Conservation (phyloP, 2,329 filamentous ascomycete species). For the Grosmannia penicillata region DNA sequence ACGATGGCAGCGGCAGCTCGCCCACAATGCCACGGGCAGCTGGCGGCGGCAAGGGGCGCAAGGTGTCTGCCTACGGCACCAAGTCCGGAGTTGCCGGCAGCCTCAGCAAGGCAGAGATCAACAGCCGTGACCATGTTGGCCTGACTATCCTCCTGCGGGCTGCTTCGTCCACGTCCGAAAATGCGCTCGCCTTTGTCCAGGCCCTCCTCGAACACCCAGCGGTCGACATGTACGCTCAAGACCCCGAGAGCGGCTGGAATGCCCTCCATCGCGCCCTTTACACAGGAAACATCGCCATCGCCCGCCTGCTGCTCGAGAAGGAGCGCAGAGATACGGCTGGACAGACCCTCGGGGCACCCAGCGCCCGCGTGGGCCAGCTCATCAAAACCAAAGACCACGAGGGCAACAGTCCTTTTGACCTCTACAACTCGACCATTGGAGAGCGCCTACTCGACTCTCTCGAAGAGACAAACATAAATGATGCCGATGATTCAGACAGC, state of each 20-base stretch:
- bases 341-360: slow-evolving; percentile 41
- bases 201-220: slow-evolving; percentile 69
- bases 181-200: slow-evolving; percentile 59
- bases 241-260: slow-evolving; percentile 91
- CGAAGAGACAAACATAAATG: neutral
- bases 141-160: slow-evolving; percentile 75
- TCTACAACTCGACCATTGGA: slow-evolving; percentile 79
- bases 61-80: slow-evolving; percentile 30
- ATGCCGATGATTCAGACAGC: slow-evolving; percentile 2
- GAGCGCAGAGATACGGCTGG: slow-evolving; percentile 52
- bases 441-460: slow-evolving; percentile 46
- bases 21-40: slow-evolving; percentile 12
- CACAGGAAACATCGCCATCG: slow-evolving; percentile 75
- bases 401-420: slow-evolving; percentile 84
- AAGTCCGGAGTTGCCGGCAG: slow-evolving; percentile 26
- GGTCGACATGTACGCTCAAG: slow-evolving; percentile 75
- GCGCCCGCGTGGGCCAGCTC: slow-evolving; percentile 53
- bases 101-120: slow-evolving; percentile 53
- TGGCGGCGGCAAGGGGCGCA: slow-evolving; percentile 30
- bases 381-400: slow-evolving; percentile 95
- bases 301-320: slow-evolving; percentile 64
- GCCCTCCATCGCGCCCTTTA: slow-evolving; percentile 84
- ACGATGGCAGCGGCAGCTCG: slow-evolving; percentile 15
- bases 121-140: slow-evolving; percentile 68
- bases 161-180: slow-evolving; percentile 57